These are phyloP conservation scores for Ascocoryne sarcoides DNA, from an alignment of 2,329 filamentous ascomycete genomes.

Conservation along the genomic window DNA sequence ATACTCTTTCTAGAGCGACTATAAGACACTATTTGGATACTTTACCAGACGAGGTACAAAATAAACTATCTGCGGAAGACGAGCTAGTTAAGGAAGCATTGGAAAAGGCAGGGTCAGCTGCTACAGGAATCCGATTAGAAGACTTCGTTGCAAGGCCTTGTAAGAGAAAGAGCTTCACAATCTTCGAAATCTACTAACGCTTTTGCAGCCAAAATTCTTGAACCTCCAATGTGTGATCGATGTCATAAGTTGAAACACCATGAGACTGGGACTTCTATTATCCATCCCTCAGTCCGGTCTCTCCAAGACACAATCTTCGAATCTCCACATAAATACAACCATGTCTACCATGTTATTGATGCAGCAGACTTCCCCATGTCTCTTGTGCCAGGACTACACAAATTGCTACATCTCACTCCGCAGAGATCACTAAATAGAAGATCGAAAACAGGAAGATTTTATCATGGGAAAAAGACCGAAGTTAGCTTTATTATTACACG, in stretches of 20 bases:
- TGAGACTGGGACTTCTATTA: slow-evolving; percentile 59
- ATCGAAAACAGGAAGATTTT: slow-evolving; percentile 57
- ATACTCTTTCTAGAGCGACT: slow-evolving; percentile 41
- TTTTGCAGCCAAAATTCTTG: slow-evolving; percentile 10
- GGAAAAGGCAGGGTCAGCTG: slow-evolving; percentile 12
- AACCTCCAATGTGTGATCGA: slow-evolving; percentile 65
- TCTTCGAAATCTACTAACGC: slow-evolving; percentile 4
- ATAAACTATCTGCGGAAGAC: slow-evolving; percentile 32
- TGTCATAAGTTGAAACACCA: slow-evolving; percentile 80
- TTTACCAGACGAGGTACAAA: not conserved
- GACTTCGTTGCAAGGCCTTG: slow-evolving; percentile 8
- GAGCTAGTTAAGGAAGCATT: slow-evolving; percentile 34
- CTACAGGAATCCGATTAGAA: slow-evolving; percentile 9
- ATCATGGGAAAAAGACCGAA: slow-evolving; percentile 59
- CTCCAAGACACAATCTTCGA: slow-evolving; percentile 79
- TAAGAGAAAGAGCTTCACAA: slow-evolving; percentile 1
- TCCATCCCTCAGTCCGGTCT: slow-evolving; percentile 71
- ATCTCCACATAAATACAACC: slow-evolving; percentile 83
- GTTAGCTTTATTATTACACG: slow-evolving; percentile 88
- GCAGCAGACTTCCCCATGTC: slow-evolving; percentile 97
- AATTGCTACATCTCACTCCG: slow-evolving; percentile 60
- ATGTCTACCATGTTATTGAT: slow-evolving; percentile 91
- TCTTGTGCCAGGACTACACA: slow-evolving; percentile 66
- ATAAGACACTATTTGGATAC: slow-evolving; percentile 40
- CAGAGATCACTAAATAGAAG: slow-evolving; percentile 75